phyloP scores from a whole-genome alignment of 2,329 filamentous ascomycete species.

The Cercospora zeae-maydis region DNA sequence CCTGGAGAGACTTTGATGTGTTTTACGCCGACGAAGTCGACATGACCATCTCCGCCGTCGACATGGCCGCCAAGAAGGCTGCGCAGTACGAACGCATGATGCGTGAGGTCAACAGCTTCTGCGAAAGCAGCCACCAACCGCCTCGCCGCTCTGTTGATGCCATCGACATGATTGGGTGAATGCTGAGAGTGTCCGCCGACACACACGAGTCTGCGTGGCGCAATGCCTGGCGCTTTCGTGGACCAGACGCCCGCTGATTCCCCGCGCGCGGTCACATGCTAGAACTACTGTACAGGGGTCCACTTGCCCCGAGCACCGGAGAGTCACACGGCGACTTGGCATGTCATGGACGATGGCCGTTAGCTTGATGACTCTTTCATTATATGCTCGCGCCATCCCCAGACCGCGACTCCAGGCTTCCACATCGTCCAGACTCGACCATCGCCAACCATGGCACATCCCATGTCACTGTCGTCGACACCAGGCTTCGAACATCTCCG shows the following conservation, averaged over 20 bases:
- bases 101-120: conserved; percentile 27
- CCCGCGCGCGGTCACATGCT: conserved; percentile 1
- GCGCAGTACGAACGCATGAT: conserved; percentile 31
- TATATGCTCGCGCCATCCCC: background rate
- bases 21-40: conserved; percentile 35
- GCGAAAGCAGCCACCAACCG: conserved; percentile 12
- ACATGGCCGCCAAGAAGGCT: conserved; percentile 28
- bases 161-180: conserved; percentile 30
- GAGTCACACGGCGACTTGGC: conserved; percentile 2
- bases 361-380: conserved; percentile 1
- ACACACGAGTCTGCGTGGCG: background rate
- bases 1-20: conserved; percentile 36
- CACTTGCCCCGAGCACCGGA: background rate
- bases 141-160: conserved; percentile 17
- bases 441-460: background rate
- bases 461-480: background rate
- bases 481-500: background rate
- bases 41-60: conserved; percentile 29
- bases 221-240: background rate
- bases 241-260: background rate
- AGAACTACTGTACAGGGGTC: too few relatives aligned
- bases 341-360: background rate
- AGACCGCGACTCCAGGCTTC: background rate
- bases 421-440: background rate
- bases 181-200: background rate